Conservation (phyloP, 805 yeast species). For the Metschnikowia reukaufii region DNA sequence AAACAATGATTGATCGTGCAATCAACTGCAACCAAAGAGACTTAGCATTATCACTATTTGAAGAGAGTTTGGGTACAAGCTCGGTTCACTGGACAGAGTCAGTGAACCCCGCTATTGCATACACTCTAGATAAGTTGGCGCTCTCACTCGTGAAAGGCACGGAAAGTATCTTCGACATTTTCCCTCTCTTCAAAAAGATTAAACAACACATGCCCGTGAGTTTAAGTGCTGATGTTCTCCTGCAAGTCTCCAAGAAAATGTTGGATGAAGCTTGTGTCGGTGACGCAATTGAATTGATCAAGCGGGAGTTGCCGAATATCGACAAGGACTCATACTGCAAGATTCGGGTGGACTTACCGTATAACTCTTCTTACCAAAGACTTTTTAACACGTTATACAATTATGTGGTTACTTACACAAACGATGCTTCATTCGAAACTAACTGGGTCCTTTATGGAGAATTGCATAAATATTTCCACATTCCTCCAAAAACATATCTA, state of each 20-base stretch:
- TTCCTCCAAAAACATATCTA: conserved; percentile 59
- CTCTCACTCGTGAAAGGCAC: conserved; percentile 35
- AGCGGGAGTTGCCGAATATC: conserved; percentile 40
- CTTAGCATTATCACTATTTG: conserved; percentile 30
- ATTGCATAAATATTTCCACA: conserved; percentile 51
- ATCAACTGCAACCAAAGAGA: conserved; percentile 20
- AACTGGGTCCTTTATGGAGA: conserved; percentile 63
- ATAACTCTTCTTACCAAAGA: conserved; percentile 25
- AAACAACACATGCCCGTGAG: conserved; percentile 37
- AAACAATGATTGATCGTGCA: conserved; percentile 30
- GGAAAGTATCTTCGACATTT: conserved; percentile 24
- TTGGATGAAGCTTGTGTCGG: conserved; percentile 38
- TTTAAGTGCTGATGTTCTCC: conserved; percentile 31
- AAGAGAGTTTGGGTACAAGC: conserved; percentile 27
- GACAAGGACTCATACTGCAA: conserved; percentile 28
- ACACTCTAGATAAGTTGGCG: conserved; percentile 46
- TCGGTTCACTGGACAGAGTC: conserved; percentile 15
- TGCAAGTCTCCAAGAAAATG: conserved; percentile 29
- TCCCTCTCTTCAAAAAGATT: conserved; percentile 34
- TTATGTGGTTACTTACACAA: conserved; percentile 30
- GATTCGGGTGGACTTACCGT: conserved; percentile 28
- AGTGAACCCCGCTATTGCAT: conserved; percentile 14
- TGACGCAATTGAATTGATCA: conserved; percentile 41
- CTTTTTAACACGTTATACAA: conserved; percentile 31
- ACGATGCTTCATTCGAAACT: conserved; percentile 39